Percentiles rank a stretch among this genome's conserved stretches.
phyloP scores from a whole-genome alignment of 768 basidiomycete genomes.

The Trametes maxima region DNA sequence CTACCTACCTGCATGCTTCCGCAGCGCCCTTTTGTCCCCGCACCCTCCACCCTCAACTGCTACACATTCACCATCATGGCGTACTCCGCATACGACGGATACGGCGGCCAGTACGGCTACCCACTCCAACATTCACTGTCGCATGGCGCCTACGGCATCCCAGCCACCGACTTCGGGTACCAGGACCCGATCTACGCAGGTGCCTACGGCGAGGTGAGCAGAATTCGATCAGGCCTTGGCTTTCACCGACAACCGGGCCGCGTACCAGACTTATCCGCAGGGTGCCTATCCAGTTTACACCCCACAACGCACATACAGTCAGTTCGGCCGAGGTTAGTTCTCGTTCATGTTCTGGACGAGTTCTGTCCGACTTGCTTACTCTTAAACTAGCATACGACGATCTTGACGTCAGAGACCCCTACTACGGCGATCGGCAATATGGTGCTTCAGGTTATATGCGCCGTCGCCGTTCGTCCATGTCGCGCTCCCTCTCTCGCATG shows the following conservation, averaged over 20 bases:
- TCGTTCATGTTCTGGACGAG: background rate
- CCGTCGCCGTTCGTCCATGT: constrained; percentile 50
- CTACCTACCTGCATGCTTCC: background rate
- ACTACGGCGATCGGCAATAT: constrained; percentile 42
- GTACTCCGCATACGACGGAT: constrained; percentile 45
- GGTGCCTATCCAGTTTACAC: constrained; percentile 48
- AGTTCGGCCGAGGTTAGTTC: constrained; percentile 28
- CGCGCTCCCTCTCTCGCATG: constrained; percentile 29
- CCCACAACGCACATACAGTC: constrained; percentile 28
- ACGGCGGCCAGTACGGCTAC: constrained; percentile 41
- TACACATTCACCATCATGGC: constrained; percentile 36
- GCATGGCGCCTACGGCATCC: constrained; percentile 23
- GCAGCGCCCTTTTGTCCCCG: constrained; percentile 6
- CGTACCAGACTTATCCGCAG: constrained; percentile 39
- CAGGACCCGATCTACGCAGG: constrained; percentile 41
- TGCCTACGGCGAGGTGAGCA: constrained; percentile 48
- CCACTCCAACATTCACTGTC: constrained; percentile 29
- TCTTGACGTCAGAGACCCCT: constrained; percentile 47
- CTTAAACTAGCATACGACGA: constrained; percentile 55
- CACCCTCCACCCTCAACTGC: constrained; percentile 7
- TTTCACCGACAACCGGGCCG: background rate
- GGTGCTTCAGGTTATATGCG: constrained; percentile 4
- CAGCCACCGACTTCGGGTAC: constrained; percentile 36
- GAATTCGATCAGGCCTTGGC: background rate
- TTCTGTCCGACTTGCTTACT: constrained; percentile 4